Conservation (phyloP, 495 filamentous ascomycete species). For the Hypoxylon intermedium region DNA sequence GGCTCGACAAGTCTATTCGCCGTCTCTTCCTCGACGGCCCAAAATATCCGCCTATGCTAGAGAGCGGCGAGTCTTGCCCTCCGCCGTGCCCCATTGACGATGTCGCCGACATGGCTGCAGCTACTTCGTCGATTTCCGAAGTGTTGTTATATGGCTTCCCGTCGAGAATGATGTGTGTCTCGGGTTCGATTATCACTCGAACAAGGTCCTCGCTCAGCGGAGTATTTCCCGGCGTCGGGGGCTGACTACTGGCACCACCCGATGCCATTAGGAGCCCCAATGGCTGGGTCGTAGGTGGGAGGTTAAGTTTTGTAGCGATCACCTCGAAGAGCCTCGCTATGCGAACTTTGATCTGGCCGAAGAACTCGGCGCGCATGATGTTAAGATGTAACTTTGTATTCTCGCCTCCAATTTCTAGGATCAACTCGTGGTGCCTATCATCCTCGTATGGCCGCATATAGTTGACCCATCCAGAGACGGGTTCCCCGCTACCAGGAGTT, state of each 20-base stretch:
- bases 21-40: constrained; percentile 58
- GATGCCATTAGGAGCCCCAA: constrained; percentile 71
- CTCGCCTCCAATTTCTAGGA: constrained; percentile 80
- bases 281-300: constrained; percentile 67
- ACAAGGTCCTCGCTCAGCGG: constrained; percentile 74
- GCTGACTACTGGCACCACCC: constrained; percentile 58
- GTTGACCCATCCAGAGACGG: constrained; percentile 66
- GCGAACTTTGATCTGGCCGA: constrained; percentile 68
- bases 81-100: constrained; percentile 43
- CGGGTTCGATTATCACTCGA: constrained; percentile 67
- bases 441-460: constrained; percentile 87
- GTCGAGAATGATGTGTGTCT: constrained; percentile 77
- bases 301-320: constrained; percentile 78
- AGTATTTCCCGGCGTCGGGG: constrained; percentile 72
- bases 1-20: constrained; percentile 47
- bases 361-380: constrained; percentile 69
- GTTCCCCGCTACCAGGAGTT: constrained; percentile 34
- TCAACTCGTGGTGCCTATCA: constrained; percentile 71
- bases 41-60: constrained; percentile 26
- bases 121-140: constrained; percentile 37
- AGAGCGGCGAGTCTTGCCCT: constrained; percentile 47
- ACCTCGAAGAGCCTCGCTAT: constrained; percentile 79
- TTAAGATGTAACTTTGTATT: constrained; percentile 67
- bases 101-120: constrained; percentile 41
- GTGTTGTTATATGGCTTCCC: constrained; percentile 56